These are phyloP conservation scores for Solanum phureja DNA, from an alignment of 257 asterid species.

Conservation along the genomic window DNA sequence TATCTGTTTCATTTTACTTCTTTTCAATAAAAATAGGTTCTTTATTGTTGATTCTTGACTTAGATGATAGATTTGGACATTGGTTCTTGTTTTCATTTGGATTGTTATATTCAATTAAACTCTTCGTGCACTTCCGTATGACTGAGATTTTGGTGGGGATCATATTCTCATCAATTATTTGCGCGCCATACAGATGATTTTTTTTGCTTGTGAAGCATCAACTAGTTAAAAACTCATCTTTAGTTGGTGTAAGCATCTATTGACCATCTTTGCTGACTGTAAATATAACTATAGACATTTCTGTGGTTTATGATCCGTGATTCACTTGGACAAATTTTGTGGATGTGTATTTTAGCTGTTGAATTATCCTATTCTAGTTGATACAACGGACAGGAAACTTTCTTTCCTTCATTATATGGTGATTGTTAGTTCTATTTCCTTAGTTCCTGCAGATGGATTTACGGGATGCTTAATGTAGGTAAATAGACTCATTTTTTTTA, in stretches of 20 bases:
- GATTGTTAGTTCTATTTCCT: not conserved
- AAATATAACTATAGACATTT: not conserved
- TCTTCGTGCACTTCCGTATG: not conserved
- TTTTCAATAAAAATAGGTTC: not conserved
- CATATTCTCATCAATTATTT: not conserved
- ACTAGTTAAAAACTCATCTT: not conserved
- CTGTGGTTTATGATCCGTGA: not conserved
- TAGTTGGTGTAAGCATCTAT: not conserved
- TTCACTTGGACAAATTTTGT: not conserved
- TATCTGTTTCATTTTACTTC: not conserved
- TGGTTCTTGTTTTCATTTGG: not conserved
- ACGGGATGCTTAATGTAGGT: not conserved
- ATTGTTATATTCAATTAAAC: not conserved
- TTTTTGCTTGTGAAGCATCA: not conserved
- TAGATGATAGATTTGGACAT: not conserved
- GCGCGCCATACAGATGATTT: not conserved
- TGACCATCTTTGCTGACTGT: not conserved
- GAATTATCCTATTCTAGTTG: not conserved
- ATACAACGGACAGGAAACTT: not conserved
- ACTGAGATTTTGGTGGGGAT: not conserved
- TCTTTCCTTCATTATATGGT: not conserved
- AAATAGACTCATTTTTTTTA: not conserved
- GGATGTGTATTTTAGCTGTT: not conserved
- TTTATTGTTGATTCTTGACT: not conserved
- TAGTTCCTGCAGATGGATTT: not conserved